A percentile compares a stretch with the other conserved stretches of the same genome.
Evolutionary conservation across 1,139 yeast genomes (phyloP).

Genomic region (Candida glucosophila): DNA sequence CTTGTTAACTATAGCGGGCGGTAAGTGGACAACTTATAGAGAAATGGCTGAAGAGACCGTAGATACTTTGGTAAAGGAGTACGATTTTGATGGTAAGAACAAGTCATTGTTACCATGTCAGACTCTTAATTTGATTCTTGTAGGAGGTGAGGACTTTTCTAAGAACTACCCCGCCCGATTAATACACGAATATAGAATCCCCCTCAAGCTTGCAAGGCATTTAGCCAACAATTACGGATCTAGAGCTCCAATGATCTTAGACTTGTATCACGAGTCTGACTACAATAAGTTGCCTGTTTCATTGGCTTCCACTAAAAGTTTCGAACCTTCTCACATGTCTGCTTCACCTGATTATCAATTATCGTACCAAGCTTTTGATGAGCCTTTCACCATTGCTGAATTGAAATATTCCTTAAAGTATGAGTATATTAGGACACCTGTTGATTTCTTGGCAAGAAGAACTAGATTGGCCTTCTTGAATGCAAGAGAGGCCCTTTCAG

Average conservation of each 20-base stretch:
- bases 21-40: conserved; percentile 97
- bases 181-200: conserved; percentile 70
- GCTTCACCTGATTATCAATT: conserved; percentile 28
- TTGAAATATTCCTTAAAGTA: conserved; percentile 71
- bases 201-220: conserved; percentile 73
- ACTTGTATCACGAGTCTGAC: conserved; percentile 45
- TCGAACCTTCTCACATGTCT: conserved; percentile 24
- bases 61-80: conserved; percentile 56
- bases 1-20: conserved; percentile 86
- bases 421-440: conserved; percentile 83
- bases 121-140: conserved; percentile 54
- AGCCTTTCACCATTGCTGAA: conserved; percentile 91
- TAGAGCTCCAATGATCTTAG: conserved; percentile 74
- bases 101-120: conserved; percentile 43
- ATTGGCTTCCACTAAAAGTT: conserved; percentile 37
- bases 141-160: conserved; percentile 68
- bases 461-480: conserved; percentile 89
- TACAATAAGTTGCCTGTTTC: conserved; percentile 55
- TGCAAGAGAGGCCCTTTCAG: conserved; percentile 73
- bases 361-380: conserved; percentile 51
- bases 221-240: conserved; percentile 85
- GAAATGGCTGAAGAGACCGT: conserved; percentile 97
- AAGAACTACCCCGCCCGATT: conserved; percentile 69
- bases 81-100: conserved; percentile 27
- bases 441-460: conserved; percentile 89